Percentiles rank a stretch among this genome's conserved stretches.
Conservation (phyloP, 495 filamentous ascomycete species). For the Aspergillus cristatus region DNA sequence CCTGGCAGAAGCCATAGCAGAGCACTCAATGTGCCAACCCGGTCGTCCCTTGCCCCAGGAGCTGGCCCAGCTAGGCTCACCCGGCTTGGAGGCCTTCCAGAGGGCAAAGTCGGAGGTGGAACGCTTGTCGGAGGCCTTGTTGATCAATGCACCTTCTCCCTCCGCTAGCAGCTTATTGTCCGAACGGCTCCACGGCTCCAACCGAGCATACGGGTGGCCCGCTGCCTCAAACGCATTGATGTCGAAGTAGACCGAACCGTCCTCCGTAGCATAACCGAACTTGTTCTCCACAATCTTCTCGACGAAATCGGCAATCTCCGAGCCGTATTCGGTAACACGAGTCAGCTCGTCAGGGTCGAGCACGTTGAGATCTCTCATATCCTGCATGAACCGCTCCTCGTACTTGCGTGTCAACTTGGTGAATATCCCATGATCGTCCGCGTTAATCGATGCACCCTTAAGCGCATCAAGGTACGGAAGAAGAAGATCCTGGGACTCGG, state of each 20-base stretch:
- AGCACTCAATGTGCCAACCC: slow-evolving; percentile 98
- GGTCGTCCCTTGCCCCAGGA: slow-evolving; percentile 83
- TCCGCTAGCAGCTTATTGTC: slow-evolving; percentile 77
- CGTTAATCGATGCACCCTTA: slow-evolving; percentile 64
- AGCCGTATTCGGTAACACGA: slow-evolving; percentile 81
- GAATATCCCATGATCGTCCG: slow-evolving; percentile 66
- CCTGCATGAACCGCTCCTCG: slow-evolving; percentile 73
- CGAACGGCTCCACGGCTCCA: slow-evolving; percentile 80
- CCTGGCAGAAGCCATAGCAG: slow-evolving; percentile 84
- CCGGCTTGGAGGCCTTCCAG: slow-evolving; percentile 88
- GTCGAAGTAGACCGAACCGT: slow-evolving; percentile 92
- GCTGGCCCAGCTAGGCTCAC: slow-evolving; percentile 84
- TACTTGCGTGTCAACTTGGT: slow-evolving; percentile 72
- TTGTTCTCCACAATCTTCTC: slow-evolving; percentile 72
- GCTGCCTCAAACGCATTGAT: slow-evolving; percentile 77
- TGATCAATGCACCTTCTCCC: slow-evolving; percentile 77
- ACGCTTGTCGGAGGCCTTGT: slow-evolving; percentile 58
- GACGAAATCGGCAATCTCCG: slow-evolving; percentile 72
- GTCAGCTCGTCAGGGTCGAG: slow-evolving; percentile 73
- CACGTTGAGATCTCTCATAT: slow-evolving; percentile 82
- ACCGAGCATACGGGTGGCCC: slow-evolving; percentile 73
- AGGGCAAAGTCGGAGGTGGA: slow-evolving; percentile 78
- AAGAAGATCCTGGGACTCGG: slow-evolving; percentile 55
- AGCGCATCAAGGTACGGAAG: slow-evolving; percentile 76
- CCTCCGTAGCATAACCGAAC: slow-evolving; percentile 70